Percentiles rank a stretch among this genome's conserved stretches.
Evolutionary conservation across 2,329 filamentous ascomycete genomes (phyloP).

Genomic region (Escovopsis weberi): DNA sequence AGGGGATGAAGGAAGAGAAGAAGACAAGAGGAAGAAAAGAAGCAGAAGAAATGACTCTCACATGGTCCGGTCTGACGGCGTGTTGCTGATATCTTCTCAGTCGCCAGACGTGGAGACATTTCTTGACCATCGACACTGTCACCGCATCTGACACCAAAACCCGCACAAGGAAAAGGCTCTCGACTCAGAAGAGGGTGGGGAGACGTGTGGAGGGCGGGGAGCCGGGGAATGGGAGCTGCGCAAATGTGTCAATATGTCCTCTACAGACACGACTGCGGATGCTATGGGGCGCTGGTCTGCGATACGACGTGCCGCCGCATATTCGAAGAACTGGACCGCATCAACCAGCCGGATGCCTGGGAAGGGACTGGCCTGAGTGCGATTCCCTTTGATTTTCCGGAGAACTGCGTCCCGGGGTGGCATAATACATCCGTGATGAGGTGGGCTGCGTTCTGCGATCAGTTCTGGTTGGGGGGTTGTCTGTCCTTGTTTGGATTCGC

Average conservation of each 20-base stretch:
- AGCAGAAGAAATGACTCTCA: not conserved
- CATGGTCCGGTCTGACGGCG: too few species aligned
- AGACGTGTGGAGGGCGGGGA: too few species aligned
- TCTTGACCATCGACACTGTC: not conserved
- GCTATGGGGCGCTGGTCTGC: conserved; percentile 11
- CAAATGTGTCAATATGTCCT: conserved; percentile 17
- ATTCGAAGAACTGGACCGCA: conserved; percentile 13
- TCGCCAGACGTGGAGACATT: not conserved
- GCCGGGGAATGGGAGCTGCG: too few species aligned
- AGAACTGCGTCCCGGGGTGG: conserved; percentile 12
- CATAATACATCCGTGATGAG: conserved; percentile 5
- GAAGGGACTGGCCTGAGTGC: conserved; percentile 6
- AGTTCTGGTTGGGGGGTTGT: conserved; percentile 2
- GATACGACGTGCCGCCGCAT: conserved; percentile 11
- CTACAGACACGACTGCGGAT: conserved; percentile 14
- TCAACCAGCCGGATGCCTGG: conserved; percentile 15
- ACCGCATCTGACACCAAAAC: not conserved
- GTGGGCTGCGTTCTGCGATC: conserved; percentile 3
- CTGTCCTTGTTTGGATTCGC: not conserved
- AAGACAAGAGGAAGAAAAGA: too few species aligned
- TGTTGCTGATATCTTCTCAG: too few species aligned
- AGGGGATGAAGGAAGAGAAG: too few species aligned
- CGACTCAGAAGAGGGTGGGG: too few species aligned
- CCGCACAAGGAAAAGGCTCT: too few species aligned
- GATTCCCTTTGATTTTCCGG: conserved; percentile 13